Evolutionary conservation across 208 protist species (phyloP), one percentile per base, ranked within the genome.

Genomic region (Jaenimonas drosophilae): DNA sequence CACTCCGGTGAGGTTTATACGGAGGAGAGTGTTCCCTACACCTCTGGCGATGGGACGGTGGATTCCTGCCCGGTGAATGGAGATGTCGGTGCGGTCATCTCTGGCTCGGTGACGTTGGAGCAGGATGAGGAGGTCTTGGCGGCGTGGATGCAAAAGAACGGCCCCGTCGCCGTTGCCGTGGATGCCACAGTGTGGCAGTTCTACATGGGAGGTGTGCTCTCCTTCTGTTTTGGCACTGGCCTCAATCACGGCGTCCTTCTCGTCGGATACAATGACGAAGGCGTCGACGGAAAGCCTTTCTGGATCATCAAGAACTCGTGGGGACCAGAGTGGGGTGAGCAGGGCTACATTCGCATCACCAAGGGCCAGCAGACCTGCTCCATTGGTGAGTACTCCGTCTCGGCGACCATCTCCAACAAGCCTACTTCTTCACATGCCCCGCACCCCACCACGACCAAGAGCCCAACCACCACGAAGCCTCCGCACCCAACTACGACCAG

Each of bases 251-350:
- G 83, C 42, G 84, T 95, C 36, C 77, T 95, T 21, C 58, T 93
- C 36, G 88, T 95, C 36, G 82, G 82, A 49, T 89, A 79, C 59
- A 76, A 88, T 59, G 51, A 81, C 69, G 62, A 25, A 11, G 73
- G 56, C 23, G 50, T 62, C 21, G n/a, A n/a, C n/a, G n/a, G n/a
- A n/a, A n/a, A n/a, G n/a, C 84, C 84, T 26, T 93, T 88, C 64
- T 93, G 84, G 80, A 84, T 89, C 52, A 75, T 91, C 26, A 88
- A 93, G 65, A 92, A 94, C 72, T 86, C 71, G 38, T 96, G 89
- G 89, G 74, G 85, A n/a, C 29, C 70, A 17, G 29, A 33, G n/a
- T 96, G 88, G 88, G 88, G 88, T 33, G 82, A 91, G 73, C 46
- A 70, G 0, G 88, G 88, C 37, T 95, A 94, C 70, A 89, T 95